These are phyloP conservation scores for Pichia ethanolica DNA, from an alignment of 805 yeast genomes.

Conservation along the genomic window DNA sequence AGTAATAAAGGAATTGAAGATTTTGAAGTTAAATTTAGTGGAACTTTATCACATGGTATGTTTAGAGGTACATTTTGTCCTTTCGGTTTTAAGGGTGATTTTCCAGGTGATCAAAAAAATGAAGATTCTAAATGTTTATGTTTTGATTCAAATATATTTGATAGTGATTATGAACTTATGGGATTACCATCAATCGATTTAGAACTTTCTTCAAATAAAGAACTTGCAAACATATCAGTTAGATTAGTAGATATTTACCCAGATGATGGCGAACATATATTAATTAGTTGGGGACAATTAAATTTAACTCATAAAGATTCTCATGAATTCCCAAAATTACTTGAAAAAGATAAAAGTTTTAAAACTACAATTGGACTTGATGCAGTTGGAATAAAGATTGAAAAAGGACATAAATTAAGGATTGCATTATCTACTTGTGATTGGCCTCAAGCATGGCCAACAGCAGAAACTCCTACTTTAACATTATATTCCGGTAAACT, in stretches of 20 bases:
- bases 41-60: constrained; percentile 34
- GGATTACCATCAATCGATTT: constrained; percentile 33
- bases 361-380: constrained; percentile 31
- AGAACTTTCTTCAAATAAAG: constrained; percentile 29
- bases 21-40: constrained; percentile 21
- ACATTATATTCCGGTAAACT: constrained; percentile 28
- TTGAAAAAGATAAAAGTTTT: constrained; percentile 28
- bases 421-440: constrained; percentile 38
- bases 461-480: constrained; percentile 33
- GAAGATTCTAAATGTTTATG: constrained; percentile 35
- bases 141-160: constrained; percentile 28
- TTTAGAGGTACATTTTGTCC: constrained; percentile 42
- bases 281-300: constrained; percentile 41
- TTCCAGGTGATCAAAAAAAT: constrained; percentile 37
- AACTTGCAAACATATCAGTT: constrained; percentile 33
- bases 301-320: constrained; percentile 36
- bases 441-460: constrained; percentile 45
- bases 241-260: constrained; percentile 36
- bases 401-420: constrained; percentile 32
- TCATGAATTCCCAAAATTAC: constrained; percentile 33
- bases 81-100: constrained; percentile 39
- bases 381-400: constrained; percentile 32
- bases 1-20: neutral
- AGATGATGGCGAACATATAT: constrained; percentile 28
- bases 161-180: constrained; percentile 22